Evolutionary conservation across 805 yeast genomes (phyloP), one percentile per base, ranked within the genome.

Genomic region (Lachancea cidri): DNA sequence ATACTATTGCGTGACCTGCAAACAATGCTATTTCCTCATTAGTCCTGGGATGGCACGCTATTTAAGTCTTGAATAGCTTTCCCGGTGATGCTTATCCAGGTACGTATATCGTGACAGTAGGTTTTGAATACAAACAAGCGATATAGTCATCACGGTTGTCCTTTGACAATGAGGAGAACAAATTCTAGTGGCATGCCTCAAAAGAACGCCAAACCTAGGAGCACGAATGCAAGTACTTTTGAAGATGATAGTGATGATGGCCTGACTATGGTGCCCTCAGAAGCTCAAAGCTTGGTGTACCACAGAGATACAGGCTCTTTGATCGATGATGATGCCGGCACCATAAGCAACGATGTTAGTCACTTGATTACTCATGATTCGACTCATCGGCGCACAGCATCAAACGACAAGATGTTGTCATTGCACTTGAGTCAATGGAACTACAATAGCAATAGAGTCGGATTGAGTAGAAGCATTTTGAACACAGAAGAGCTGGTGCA

Each of bases 371-470:
- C 33, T 9, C 42, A 36, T 19, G 32, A 44, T 17, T 38, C 44
- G 5, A 24, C 38, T 13, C 44, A 29, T 33, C 31, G 36, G 19
- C 36, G 44, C 17, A 36, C 27, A 39, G 41, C 44, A 15, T 58
- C 59, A 1, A 52, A 53, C 34, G 55, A 52, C 29, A 38, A 43
- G n/a, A 22, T 53, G 39, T 42, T 55, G 9, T 55, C 56, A 5
- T 48, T 60, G 4, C 64, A 87, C 39, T 58, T 83, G 24, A 77
- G 80, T 44, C 96, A 89, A 56, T 64, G 83, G 42, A 83, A 77
- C 46, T 91, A 84, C 59, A 86, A 86, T 56, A 80, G 81, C 51
- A 81, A 81, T 65, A 74, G 83, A 41, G 66, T 77, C 0, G 72
- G 82, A 1, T 66, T 89, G 41, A 82, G 78, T 44, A 67, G 84